These are phyloP conservation scores for Cladophialophora exuberans DNA, from an alignment of 2,329 filamentous ascomycete genomes.

Conservation along the genomic window DNA sequence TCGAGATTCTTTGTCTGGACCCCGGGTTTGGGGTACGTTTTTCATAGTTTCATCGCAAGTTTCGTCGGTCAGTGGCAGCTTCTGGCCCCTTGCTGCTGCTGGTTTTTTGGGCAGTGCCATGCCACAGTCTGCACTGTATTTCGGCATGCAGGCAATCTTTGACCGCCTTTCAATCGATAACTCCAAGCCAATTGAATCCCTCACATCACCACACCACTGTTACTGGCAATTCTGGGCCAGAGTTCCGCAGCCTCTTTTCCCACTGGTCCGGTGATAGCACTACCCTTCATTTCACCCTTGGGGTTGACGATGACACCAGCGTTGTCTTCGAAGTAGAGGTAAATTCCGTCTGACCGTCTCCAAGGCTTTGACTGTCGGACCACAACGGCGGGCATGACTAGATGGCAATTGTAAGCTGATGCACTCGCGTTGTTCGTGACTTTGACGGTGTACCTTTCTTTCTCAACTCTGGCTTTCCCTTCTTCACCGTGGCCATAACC, in stretches of 20 bases:
- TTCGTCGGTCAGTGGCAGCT: not conserved
- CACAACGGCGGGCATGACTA: conserved; percentile 97
- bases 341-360: conserved; percentile 97
- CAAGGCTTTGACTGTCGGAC: conserved; percentile 99
- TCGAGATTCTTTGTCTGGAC: no score
- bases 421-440: not conserved
- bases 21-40: not conserved
- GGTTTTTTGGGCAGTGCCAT: no score
- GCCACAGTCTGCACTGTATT: not conserved
- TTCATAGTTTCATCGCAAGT: conserved; percentile 15
- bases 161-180: not conserved
- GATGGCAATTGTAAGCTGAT: conserved; percentile 4
- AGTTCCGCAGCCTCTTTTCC: conserved; percentile 99
- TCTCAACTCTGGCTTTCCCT: conserved; percentile 99
- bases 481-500: conserved; percentile 99
- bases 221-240: conserved; percentile 99
- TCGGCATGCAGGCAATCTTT: not conserved
- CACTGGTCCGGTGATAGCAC: conserved; percentile 97
- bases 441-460: conserved; percentile 73
- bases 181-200: conserved; percentile 12
- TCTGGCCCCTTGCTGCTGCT: no score
- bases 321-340: conserved; percentile 99
- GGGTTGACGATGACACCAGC: conserved; percentile 99
- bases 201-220: conserved; percentile 99
- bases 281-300: conserved; percentile 99